Conservation (phyloP, 768 basidiomycete genomes). For the Naganishia onofrii region DNA sequence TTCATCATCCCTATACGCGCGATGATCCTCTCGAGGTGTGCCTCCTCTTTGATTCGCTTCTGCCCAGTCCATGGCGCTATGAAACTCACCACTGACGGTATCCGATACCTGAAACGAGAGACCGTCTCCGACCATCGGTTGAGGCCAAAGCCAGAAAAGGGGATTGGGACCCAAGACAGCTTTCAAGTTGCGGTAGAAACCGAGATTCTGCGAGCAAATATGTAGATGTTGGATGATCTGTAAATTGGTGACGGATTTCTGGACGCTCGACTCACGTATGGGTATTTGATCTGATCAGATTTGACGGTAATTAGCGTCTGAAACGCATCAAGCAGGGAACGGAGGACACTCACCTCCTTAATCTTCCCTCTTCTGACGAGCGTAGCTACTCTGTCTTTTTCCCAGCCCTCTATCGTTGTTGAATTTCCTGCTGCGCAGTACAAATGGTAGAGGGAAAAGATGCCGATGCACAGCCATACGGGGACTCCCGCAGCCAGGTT, state of each 20-base stretch:
- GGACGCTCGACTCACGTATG: constrained; percentile 84
- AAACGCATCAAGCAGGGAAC: background rate
- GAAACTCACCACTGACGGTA: constrained; percentile 51
- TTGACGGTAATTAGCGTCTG: constrained; percentile 42
- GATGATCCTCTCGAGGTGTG: background rate
- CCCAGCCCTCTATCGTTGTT: constrained; percentile 96
- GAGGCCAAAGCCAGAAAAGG: constrained; percentile 81
- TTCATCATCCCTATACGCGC: background rate
- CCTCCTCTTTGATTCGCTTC: constrained; percentile 27
- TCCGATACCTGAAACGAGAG: constrained; percentile 70
- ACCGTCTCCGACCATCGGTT: constrained; percentile 65
- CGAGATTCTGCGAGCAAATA: constrained; percentile 65
- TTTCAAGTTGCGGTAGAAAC: constrained; percentile 67
- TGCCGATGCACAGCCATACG: constrained; percentile 79
- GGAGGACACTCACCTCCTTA: constrained; percentile 57
- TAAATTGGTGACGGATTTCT: too few relatives aligned
- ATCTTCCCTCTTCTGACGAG: constrained; percentile 82
- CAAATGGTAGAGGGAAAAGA: constrained; percentile 89
- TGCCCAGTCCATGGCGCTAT: constrained; percentile 41
- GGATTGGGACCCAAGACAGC: constrained; percentile 74
- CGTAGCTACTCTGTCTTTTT: constrained; percentile 89
- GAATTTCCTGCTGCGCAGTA: constrained; percentile 72
- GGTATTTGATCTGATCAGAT: constrained; percentile 67
- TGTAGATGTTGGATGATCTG: background rate
- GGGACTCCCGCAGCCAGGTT: constrained; percentile 84